phyloP scores from a whole-genome alignment of 2,329 filamentous ascomycete genomes.

The Cucurbitaria berberidis region DNA sequence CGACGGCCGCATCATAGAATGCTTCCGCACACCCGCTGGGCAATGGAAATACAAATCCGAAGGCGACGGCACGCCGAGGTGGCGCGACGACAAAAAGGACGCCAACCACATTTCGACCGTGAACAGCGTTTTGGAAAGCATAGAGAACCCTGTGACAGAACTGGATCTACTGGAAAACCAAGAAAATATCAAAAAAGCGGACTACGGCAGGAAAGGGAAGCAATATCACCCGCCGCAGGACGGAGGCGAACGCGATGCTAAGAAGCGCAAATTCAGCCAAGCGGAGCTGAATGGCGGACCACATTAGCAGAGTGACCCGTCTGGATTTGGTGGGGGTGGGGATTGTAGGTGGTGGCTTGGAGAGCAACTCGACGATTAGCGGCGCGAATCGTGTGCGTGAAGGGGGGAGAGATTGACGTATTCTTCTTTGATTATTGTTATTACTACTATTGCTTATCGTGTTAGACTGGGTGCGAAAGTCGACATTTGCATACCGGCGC shows the following conservation, averaged over 20 bases:
- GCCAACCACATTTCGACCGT: conserved; percentile 89
- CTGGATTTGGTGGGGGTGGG: neutral
- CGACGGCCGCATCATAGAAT: conserved; percentile 90
- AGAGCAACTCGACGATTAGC: neutral
- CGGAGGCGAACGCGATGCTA: conserved; percentile 31
- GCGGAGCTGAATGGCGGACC: conserved; percentile 14
- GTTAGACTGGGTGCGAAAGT: neutral
- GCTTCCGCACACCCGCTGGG: conserved; percentile 75
- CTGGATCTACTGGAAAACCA: conserved; percentile 76
- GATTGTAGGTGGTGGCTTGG: neutral
- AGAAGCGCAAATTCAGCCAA: conserved; percentile 45
- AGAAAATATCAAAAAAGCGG: conserved; percentile 75
- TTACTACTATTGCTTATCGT: neutral
- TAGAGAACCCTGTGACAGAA: conserved; percentile 82
- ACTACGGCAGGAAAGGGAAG: conserved; percentile 67
- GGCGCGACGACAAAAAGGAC: conserved; percentile 90
- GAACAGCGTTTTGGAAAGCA: conserved; percentile 85
- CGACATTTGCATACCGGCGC: neutral
- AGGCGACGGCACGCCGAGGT: conserved; percentile 66
- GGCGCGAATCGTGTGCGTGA: neutral
- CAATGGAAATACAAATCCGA: conserved; percentile 76
- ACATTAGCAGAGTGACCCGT: conserved; percentile 1
- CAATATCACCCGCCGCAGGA: conserved; percentile 42
- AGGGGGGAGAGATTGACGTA: too few species aligned
- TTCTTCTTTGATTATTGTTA: neutral